Evolutionary conservation across 2,329 filamentous ascomycete species (phyloP).

Genomic region (Trichoderma cornu-damae): DNA sequence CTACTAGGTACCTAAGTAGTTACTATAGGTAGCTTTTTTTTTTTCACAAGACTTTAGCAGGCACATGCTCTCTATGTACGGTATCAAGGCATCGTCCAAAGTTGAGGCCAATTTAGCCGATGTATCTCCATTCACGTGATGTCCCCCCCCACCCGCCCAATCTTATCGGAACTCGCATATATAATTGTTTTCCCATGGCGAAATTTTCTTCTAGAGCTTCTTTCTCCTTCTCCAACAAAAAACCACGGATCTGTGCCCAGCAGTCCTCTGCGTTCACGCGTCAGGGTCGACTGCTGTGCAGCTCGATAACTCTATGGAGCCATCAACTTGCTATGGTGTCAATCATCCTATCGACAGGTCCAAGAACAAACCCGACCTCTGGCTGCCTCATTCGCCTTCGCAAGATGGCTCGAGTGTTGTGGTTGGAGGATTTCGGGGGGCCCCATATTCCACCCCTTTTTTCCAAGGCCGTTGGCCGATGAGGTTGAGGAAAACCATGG

Average conservation of each 20-base stretch:
- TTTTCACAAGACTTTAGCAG: no score
- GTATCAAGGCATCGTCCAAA: no score
- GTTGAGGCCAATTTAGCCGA: slow-evolving; percentile 4
- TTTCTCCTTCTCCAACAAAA: slow-evolving; percentile 35
- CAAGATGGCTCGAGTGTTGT: slow-evolving; percentile 60
- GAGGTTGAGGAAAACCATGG: slow-evolving; percentile 91
- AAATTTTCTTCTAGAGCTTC: slow-evolving; percentile 37
- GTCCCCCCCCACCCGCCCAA: background rate
- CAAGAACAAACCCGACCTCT: slow-evolving; percentile 66
- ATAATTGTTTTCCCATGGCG: slow-evolving; percentile 21
- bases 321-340: slow-evolving; percentile 69
- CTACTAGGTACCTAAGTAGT: no score
- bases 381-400: slow-evolving; percentile 62
- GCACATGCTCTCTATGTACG: no score
- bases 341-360: slow-evolving; percentile 94
- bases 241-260: slow-evolving; percentile 80
- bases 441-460: slow-evolving; percentile 88
- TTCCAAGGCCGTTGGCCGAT: slow-evolving; percentile 83
- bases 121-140: slow-evolving; percentile 9
- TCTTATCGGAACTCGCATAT: slow-evolving; percentile 12
- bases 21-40: no score
- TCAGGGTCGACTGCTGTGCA: slow-evolving; percentile 76
- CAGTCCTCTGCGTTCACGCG: slow-evolving; percentile 55
- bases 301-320: slow-evolving; percentile 81
- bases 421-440: slow-evolving; percentile 51